These are phyloP conservation scores for Leccinum obscurum DNA, from an alignment of 768 basidiomycete species.

Conservation along the genomic window DNA sequence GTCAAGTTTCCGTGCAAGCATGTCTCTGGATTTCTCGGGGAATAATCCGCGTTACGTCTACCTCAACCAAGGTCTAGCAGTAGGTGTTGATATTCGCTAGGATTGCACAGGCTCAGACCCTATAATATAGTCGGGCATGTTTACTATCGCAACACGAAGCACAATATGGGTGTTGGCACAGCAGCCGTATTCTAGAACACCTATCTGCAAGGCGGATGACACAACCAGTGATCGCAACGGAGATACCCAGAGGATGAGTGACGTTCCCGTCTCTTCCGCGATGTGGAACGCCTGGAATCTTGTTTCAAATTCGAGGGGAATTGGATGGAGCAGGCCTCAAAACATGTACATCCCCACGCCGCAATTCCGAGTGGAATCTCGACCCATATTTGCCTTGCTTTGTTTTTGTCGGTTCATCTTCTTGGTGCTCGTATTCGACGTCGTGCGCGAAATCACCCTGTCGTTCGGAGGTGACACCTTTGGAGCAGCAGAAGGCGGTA, in stretches of 20 bases:
- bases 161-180: slow-evolving; percentile 21
- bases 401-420: slow-evolving; percentile 15
- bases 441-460: background rate
- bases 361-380: slow-evolving; percentile 20
- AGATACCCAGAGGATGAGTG: background rate
- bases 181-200: slow-evolving; percentile 14
- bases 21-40: slow-evolving; percentile 26
- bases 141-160: slow-evolving; percentile 26
- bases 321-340: slow-evolving; percentile 27
- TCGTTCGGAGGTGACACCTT: slow-evolving; percentile 43
- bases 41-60: slow-evolving; percentile 10
- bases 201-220: slow-evolving; percentile 4
- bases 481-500: slow-evolving; percentile 31
- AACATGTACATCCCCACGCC: slow-evolving; percentile 14
- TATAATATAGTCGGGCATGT: slow-evolving; percentile 22
- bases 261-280: slow-evolving; percentile 10
- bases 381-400: slow-evolving; percentile 16
- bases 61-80: slow-evolving; percentile 26
- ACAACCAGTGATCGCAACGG: background rate
- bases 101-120: background rate
- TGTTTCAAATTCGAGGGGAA: slow-evolving; percentile 23
- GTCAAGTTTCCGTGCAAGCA: slow-evolving; percentile 40
- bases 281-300: slow-evolving; percentile 34
- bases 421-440: slow-evolving; percentile 10
- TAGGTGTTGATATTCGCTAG: slow-evolving; percentile 5